phyloP scores from a whole-genome alignment of 2,329 filamentous ascomycete species.

The Cladosporium velox region DNA sequence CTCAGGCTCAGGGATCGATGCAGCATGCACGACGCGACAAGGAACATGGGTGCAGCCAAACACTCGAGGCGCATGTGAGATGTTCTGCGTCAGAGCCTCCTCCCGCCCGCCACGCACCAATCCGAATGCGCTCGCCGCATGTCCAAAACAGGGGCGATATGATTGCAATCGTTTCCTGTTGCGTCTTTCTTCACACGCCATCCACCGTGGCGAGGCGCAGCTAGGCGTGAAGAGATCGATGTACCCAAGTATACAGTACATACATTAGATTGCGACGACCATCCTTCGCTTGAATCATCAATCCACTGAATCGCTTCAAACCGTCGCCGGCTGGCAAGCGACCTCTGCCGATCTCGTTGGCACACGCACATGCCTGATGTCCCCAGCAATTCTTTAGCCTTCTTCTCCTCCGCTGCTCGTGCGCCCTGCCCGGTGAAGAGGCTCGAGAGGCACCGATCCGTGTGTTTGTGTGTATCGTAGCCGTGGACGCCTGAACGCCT shows the following conservation, averaged over 20 bases:
- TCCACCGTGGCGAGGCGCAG: neutral
- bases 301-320: neutral
- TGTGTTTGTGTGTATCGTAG: neutral
- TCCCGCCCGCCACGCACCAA: neutral
- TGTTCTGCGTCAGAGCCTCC: constrained; percentile 17
- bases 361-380: neutral
- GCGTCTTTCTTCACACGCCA: neutral
- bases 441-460: neutral
- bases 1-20: neutral
- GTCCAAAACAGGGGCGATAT: neutral
- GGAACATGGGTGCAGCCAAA: neutral
- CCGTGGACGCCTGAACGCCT: constrained; percentile 6
- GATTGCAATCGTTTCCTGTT: neutral
- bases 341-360: neutral
- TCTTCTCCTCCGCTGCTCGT: constrained; percentile 7
- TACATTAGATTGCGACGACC: neutral
- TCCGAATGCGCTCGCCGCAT: neutral
- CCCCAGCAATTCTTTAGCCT: neutral
- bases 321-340: neutral
- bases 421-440: neutral
- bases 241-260: neutral
- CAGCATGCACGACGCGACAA: constrained; percentile 11
- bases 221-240: neutral
- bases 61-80: neutral
- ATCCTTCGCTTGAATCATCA: neutral